Base-by-base conservation (phyloP, 345 rosid species). In the Murraya paniculata region DNA sequence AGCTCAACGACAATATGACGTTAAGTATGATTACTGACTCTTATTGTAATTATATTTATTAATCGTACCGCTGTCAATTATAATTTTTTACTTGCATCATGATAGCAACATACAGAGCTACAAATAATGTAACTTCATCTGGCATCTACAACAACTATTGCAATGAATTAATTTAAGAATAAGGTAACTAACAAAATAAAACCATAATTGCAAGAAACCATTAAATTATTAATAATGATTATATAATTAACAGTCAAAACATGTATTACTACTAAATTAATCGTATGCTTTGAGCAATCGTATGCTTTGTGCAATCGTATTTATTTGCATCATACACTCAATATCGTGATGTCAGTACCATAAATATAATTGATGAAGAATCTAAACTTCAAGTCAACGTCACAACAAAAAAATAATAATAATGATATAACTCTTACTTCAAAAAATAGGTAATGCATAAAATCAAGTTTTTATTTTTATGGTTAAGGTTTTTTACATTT, bases 101-200 rank as follows among this genome's bases (percentile, higher is more conserved):
- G 25, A 28, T 24, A 48, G 24, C 60, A 7, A 7, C 19, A 50
- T 11, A 27, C 5, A 25, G 30, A 68, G 13, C n/a, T 27, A 45
- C 58, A 48, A 48, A 69, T 24, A 27, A 28, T 30, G 35, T 7
- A 31, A 70, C 36, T 70, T 27, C 2, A 53, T 53, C 7, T 69
- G 38, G 6, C 31, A 69, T 69, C 60, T 70, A 18, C 9, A 28
- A 59, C 60, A 70, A 50, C 74, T 28, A 53, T 71, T 53, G 24
- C 27, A 31, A 22, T 71, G 61, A 71, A 53, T 28, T 30, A 30
- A 71, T 53, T 50, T 50, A 71, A 71, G 61, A 50, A 71, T 71
- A 53, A 71, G 36, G 74, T 21, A 30, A 30, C 41, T 30, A 10
- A 50, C 21, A 53, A 71, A 45, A 55, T 53, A 21, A 50, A 53